Base-by-base conservation (phyloP, 2,329 filamentous ascomycete species). In the Lecanicillium sp. region DNA sequence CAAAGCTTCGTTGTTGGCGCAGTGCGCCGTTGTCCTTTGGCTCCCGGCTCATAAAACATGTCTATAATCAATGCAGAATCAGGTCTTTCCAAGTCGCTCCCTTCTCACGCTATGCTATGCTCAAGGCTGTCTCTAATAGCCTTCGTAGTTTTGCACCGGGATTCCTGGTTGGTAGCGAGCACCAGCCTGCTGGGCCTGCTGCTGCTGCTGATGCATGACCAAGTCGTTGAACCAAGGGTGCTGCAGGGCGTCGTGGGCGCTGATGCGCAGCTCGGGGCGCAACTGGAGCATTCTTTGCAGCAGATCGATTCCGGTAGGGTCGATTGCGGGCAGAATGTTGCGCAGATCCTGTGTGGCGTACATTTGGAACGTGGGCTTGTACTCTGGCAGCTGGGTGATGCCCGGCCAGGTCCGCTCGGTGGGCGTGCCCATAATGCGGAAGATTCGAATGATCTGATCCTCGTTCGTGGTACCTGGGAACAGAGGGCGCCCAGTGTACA, bases 401-500 rank as follows among this genome's bases (percentile, higher is more conserved):
- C 90, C 90, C 0, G 91, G 91, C 93, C 93, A 98, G 4, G 87
- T 90, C 37, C 90, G 83, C 67, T 98, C 93, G 0, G 88, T 95
- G 0, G 93, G 93, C 0, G 93, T 98, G 52, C 93, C 93, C 93
- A 98, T 98, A 52, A 98, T 84, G 51, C 93, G 82, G 78, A 98
- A 98, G 67, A 98, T 98, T 65, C 94, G 90, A 54, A 95, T 79
- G 44, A 97, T 83, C 67, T 98, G 93, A 63, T 98, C 93, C 67
- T 98, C 93, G 65, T 98, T 98, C 30, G 93, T 96, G 2, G 93
- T 98, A 50, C 93, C 93, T 0, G 93, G 93, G 71, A 98, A 98
- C 6, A 98, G 78, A 0, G 93, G 93, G 15, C 93, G 81, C 4
- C 93, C 93, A 0, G 91, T 96, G 67, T 94, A 97, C 90, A 98